A percentile compares a stretch with the other conserved stretches of the same genome.
phyloP scores from a whole-genome alignment of 108 stramenopile species.

The Aurantiochytrium sp. region DNA sequence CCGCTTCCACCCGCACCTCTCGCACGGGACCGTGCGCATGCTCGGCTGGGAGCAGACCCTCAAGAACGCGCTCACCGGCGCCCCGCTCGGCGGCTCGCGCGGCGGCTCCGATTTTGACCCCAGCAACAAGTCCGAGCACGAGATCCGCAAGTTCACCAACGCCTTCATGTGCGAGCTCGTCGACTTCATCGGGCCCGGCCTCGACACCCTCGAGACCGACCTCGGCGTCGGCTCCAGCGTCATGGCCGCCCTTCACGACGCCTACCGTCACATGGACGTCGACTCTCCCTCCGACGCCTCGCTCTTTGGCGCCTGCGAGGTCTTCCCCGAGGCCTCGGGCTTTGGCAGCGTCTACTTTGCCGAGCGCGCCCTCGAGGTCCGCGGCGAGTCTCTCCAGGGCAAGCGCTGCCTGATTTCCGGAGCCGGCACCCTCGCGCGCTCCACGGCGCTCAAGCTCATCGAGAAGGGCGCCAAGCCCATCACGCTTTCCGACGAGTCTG shows the following conservation, averaged over 20 bases:
- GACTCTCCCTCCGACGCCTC: not conserved
- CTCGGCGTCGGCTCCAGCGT: constrained; percentile 12
- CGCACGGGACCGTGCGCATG: constrained; percentile 3
- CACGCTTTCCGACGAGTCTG: constrained; percentile 51
- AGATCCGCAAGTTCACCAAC: not conserved
- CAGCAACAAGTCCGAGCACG: constrained; percentile 32
- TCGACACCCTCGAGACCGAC: constrained; percentile 29
- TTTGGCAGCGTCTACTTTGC: constrained; percentile 59
- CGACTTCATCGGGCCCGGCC: constrained; percentile 15
- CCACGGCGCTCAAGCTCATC: constrained; percentile 52
- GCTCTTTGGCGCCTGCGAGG: constrained; percentile 23
- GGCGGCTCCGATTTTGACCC: constrained; percentile 64
- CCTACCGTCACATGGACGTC: not conserved
- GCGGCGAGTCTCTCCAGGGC: constrained; percentile 49
- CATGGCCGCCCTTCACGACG: constrained; percentile 4
- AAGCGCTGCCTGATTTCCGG: constrained; percentile 60
- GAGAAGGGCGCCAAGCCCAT: constrained; percentile 58
- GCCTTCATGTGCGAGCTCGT: constrained; percentile 14
- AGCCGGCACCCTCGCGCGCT: constrained; percentile 49
- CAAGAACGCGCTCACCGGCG: constrained; percentile 53
- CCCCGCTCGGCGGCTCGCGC: constrained; percentile 48
- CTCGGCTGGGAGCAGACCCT: constrained; percentile 49
- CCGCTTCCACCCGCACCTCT: constrained; percentile 51
- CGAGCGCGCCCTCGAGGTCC: constrained; percentile 45
- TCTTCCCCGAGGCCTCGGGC: constrained; percentile 46